Percentiles rank a stretch among this genome's conserved stretches.
Conservation (phyloP, 2,329 filamentous ascomycete genomes). For the Cercospora sp. region DNA sequence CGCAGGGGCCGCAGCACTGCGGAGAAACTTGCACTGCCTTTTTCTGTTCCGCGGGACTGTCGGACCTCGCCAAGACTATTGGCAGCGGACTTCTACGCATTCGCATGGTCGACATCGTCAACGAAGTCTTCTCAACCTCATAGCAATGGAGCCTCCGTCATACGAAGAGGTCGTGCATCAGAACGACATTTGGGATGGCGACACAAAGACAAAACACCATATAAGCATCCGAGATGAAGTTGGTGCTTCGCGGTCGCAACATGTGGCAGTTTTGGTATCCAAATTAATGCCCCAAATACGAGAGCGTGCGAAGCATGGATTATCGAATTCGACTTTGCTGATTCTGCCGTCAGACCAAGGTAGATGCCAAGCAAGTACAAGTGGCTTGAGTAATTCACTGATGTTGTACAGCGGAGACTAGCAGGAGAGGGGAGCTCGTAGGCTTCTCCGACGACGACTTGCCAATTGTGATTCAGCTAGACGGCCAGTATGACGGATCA, state of each 20-base stretch:
- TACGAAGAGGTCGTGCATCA: slow-evolving; percentile 33
- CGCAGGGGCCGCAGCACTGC: background rate
- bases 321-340: slow-evolving; percentile 34
- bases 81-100: background rate
- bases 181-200: slow-evolving; percentile 14
- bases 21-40: slow-evolving; percentile 1
- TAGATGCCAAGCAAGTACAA: slow-evolving; percentile 11
- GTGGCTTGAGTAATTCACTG: slow-evolving; percentile 7
- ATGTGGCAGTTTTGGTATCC: slow-evolving; percentile 35
- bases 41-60: background rate
- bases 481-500: slow-evolving; percentile 31
- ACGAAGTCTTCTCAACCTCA: background rate
- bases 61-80: background rate
- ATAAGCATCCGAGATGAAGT: slow-evolving; percentile 36
- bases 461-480: slow-evolving; percentile 34
- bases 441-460: slow-evolving; percentile 30
- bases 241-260: slow-evolving; percentile 33
- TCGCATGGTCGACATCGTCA: background rate
- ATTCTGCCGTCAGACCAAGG: slow-evolving; percentile 39
- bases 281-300: slow-evolving; percentile 30
- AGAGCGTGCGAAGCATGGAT: slow-evolving; percentile 31
- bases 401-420: slow-evolving; percentile 17
- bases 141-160: slow-evolving; percentile 31
- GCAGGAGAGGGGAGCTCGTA: slow-evolving; percentile 31
- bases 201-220: slow-evolving; percentile 24